Evolutionary conservation across 257 asterid genomes (phyloP), one percentile per base, ranked within the genome.

Genomic region (Petrea volubilis): DNA sequence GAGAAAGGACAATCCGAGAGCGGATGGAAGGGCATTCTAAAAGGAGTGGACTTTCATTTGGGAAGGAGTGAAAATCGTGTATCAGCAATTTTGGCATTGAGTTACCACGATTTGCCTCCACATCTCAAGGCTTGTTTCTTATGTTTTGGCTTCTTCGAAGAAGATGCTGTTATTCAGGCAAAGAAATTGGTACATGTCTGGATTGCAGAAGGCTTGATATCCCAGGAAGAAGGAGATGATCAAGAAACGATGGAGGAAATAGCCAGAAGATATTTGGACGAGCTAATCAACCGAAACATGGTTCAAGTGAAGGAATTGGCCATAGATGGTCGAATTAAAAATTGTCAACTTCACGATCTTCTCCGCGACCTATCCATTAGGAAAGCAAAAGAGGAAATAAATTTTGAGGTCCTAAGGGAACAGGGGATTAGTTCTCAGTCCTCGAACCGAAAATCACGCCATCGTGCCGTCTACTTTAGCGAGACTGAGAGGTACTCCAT

Each of bases 31-130:
- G 34, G 23, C 2, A 46, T 76, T 13, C 18, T 49, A 0, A 57
- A 38, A 3, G 52, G 31, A 34, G 40, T 68, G 7, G 21, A 60
- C 7, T 38, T 34, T 21, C 31, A 21, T 21, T 9, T 53, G 10
- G 41, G 50, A 33, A 36, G 38, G 17, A 20, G 15, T 4, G 36
- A 7, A 14, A 18, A 49, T 17, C 34, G 40, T n/a, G n/a, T 58
- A 18, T n/a, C 24, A 10, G 1, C 50, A 7, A 57, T 27, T n/a
- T n/a, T 78, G 50, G 82, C 62, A 5, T 20, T 78, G 63, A 73
- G 79, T 62, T 73, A 78, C 71, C 33, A 62, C 0, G 65, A 78
- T 41, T 61, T 78, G 44, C 70, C 82, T 56, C 38, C 83, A 24
- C 21, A 57, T 1, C 46, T 74, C 2, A 79, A 79, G 55, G 41